Base-by-base conservation (phyloP, 78 protist genomes). In the Tieghemostelium lacteum region DNA sequence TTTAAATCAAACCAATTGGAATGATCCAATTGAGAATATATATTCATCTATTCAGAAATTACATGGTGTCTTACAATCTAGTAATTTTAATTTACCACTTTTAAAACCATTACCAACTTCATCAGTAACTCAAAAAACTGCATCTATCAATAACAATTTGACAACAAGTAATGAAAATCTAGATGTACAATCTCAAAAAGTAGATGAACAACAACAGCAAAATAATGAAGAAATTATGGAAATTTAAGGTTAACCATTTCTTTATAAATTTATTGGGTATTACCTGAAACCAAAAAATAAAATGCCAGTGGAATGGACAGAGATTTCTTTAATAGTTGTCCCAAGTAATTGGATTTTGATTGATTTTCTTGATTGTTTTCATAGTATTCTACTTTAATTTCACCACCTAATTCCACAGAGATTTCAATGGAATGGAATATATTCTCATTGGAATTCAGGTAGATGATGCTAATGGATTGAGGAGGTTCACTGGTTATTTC, bases 401-500 rank as follows among this genome's bases (percentile, higher is more conserved):
- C 29, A 8, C 91, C 91, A 58, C 63, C 63, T 1, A 45, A 29
- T 0, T 16, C 58, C 19, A 83, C 60, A 26, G 31, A 5, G 7
- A 83, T 69, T 33, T 66, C 70, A n/a, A 83, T 69, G 1, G 78
- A 83, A 19, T 69, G 42, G 45, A 83, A 69, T 5, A 29, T 34
- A 6, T 22, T 55, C 19, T 55, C 57, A 8, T 17, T 69, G 20
- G 91, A 78, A 29, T 83, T 67, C n/a, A 83, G 28, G 31, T 63
- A 83, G 28, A 73, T 83, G 12, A 83, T 37, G 6, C 29, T 58
- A 19, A 83, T 83, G 24, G 78, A 83, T 26, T 31, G 10, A 28
- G 91, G 80, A 40, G 91, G 91, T 39, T 42, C 31, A 40, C 40
- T 24, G 0, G 54, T 37, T 0, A 83, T 28, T 60, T 83, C 91